Evolutionary conservation across 495 filamentous ascomycete genomes (phyloP).

Genomic region (Aspergillus baeticus): DNA sequence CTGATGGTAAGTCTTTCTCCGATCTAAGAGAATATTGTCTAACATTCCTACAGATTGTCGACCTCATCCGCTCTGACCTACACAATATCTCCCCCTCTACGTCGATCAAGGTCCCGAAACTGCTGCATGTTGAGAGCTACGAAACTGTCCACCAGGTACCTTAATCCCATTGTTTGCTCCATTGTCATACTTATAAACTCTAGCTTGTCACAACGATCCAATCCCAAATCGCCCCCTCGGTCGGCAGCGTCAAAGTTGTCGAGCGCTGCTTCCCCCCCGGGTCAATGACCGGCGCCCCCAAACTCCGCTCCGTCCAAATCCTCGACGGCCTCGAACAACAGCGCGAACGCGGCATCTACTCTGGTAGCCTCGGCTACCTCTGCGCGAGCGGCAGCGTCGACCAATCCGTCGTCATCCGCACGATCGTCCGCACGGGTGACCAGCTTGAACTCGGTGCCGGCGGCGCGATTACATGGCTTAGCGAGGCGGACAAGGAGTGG

Average conservation of each 20-base stretch:
- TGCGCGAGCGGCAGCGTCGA: slow-evolving; percentile 5
- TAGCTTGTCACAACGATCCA: slow-evolving; percentile 9
- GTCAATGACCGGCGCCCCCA: slow-evolving; percentile 6
- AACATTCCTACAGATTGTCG: neutral
- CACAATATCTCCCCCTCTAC: slow-evolving; percentile 4
- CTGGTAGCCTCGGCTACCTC: slow-evolving; percentile 6
- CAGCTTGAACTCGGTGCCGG: neutral
- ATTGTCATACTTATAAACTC: neutral
- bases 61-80: slow-evolving; percentile 6
- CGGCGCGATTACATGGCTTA: slow-evolving; percentile 9
- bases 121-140: slow-evolving; percentile 7
- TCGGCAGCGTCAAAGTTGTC: slow-evolving; percentile 2
- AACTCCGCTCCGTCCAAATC: slow-evolving; percentile 6
- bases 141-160: slow-evolving; percentile 7
- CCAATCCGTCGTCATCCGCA: slow-evolving; percentile 6
- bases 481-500: slow-evolving; percentile 8
- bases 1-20: neutral
- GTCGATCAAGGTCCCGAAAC: slow-evolving; percentile 4
- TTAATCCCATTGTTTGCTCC: neutral
- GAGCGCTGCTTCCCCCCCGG: slow-evolving; percentile 5
- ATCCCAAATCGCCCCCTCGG: slow-evolving; percentile 2
- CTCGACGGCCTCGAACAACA: slow-evolving; percentile 2
- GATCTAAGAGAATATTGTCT: neutral
- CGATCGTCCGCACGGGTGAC: slow-evolving; percentile 3
- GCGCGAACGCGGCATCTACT: slow-evolving; percentile 3